phyloP scores from a whole-genome alignment of 2,329 filamentous ascomycete species.

The Sclerotiophoma versabilis region DNA sequence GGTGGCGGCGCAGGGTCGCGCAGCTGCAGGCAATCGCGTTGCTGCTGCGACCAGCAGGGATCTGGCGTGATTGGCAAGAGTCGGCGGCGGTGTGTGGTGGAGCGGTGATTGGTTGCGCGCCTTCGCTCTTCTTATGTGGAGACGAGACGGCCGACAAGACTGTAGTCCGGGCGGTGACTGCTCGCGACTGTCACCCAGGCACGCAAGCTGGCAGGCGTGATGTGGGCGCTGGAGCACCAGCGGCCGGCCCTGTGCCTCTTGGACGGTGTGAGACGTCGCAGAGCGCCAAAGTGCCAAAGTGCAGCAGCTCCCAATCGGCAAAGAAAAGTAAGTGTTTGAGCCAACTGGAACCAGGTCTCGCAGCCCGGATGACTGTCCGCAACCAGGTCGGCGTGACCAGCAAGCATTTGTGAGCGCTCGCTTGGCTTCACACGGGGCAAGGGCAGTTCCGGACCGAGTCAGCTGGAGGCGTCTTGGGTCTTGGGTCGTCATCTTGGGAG shows the following conservation, averaged over 20 bases:
- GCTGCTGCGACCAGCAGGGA: constrained; percentile 3
- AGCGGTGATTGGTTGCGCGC: constrained; percentile 7
- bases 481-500: background rate
- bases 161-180: background rate
- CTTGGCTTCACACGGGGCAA: constrained; percentile 3
- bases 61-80: background rate
- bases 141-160: background rate
- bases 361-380: constrained; percentile 5
- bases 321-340: background rate
- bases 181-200: background rate
- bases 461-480: constrained; percentile 8
- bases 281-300: constrained; percentile 1
- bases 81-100: constrained; percentile 4
- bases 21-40: background rate
- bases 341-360: constrained; percentile 7
- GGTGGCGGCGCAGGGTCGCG: background rate
- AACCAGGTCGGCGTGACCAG: constrained; percentile 1
- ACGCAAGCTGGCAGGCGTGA: constrained; percentile 4
- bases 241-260: background rate
- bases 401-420: background rate
- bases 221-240: background rate
- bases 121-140: constrained; percentile 8
- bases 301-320: background rate
- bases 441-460: constrained; percentile 2
- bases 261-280: constrained; percentile 1